phyloP scores from a whole-genome alignment of 2,329 filamentous ascomycete genomes.

The Fusarium brevicatenulatum region DNA sequence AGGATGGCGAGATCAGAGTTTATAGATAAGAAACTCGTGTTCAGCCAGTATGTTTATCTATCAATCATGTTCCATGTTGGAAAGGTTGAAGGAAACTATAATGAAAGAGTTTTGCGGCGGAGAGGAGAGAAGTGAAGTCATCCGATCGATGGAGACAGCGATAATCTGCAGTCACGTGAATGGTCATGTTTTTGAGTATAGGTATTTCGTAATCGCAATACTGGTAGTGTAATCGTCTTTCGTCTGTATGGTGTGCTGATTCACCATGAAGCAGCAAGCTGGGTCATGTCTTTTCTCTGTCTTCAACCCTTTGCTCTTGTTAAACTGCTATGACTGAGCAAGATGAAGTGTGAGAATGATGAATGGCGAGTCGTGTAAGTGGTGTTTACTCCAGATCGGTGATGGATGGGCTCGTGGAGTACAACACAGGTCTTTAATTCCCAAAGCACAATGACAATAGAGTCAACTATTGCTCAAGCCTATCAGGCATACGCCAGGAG shows the following conservation, averaged over 20 bases:
- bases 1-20: background rate
- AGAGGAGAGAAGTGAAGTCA: slow-evolving; percentile 25
- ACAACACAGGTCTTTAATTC: background rate
- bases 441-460: background rate
- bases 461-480: background rate
- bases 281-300: background rate
- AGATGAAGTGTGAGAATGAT: background rate
- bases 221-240: background rate
- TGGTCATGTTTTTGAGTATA: background rate
- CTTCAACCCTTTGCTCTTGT: background rate
- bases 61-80: background rate
- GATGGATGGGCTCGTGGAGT: background rate
- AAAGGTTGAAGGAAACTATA: background rate
- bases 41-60: background rate
- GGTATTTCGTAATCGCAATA: background rate
- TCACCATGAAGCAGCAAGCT: background rate
- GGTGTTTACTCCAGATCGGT: background rate
- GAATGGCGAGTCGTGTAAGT: background rate
- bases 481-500: background rate
- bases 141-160: background rate
- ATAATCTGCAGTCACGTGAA: slow-evolving; percentile 14
- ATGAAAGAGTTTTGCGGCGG: slow-evolving; percentile 13
- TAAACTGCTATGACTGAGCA: background rate
- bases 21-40: background rate
- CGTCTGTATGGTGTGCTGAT: background rate